A percentile compares a stretch with the other conserved stretches of the same genome.
phyloP scores from a whole-genome alignment of 1,139 yeast species.

The Hemisphaericaspora lyxosophila region DNA sequence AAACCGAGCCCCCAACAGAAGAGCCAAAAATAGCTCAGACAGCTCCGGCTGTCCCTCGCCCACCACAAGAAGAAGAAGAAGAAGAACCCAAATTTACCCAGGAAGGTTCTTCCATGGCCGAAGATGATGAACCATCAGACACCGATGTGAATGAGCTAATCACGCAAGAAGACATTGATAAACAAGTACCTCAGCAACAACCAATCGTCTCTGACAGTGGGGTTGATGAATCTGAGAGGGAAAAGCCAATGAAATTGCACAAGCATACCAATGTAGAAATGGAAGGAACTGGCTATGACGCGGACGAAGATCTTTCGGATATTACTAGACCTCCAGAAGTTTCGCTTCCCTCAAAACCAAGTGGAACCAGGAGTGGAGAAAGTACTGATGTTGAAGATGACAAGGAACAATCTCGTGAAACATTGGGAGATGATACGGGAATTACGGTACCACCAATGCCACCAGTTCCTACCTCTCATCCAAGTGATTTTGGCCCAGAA shows the following conservation, averaged over 20 bases:
- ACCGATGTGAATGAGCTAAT: slow-evolving; percentile 16
- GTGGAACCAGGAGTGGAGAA: slow-evolving; percentile 8
- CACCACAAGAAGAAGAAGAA: slow-evolving; percentile 11
- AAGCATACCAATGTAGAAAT: slow-evolving; percentile 21
- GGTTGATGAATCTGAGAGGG: slow-evolving; percentile 13
- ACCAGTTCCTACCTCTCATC: slow-evolving; percentile 20
- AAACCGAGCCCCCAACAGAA: neutral
- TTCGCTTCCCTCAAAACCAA: slow-evolving; percentile 2
- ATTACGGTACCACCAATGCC: slow-evolving; percentile 15
- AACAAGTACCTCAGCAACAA: slow-evolving; percentile 2
- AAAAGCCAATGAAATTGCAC: slow-evolving; percentile 13
- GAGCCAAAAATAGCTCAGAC: slow-evolving; percentile 5
- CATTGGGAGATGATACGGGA: slow-evolving; percentile 1
- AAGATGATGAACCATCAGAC: slow-evolving; percentile 26
- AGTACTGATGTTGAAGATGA: slow-evolving; percentile 14
- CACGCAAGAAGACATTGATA: slow-evolving; percentile 8
- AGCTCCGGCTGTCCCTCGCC: slow-evolving; percentile 7
- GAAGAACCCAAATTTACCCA: slow-evolving; percentile 8
- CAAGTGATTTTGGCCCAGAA: neutral
- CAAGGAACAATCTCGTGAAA: slow-evolving; percentile 11
- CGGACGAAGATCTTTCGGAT: slow-evolving; percentile 46
- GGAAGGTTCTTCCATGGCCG: slow-evolving; percentile 31
- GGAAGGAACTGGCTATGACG: slow-evolving; percentile 45
- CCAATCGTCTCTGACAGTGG: slow-evolving; percentile 21
- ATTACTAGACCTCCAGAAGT: slow-evolving; percentile 17